phyloP scores from a whole-genome alignment of 495 filamentous ascomycete species.

The Aspergillus asperescens region DNA sequence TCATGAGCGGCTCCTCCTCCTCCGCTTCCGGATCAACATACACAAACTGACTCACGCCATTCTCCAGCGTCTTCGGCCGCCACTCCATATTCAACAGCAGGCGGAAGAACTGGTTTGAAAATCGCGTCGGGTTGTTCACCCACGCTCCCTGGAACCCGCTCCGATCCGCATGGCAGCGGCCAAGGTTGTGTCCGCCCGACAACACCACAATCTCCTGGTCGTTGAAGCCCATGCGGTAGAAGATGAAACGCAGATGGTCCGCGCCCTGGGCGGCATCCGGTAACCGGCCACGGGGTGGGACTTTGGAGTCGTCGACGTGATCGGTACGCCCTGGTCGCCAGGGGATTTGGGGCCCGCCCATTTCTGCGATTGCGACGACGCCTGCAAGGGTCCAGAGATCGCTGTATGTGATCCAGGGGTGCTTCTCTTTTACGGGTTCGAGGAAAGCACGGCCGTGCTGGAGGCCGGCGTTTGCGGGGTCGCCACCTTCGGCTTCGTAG shows the following conservation, averaged over 20 bases:
- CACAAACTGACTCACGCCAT: slow-evolving; percentile 53
- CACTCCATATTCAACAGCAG: slow-evolving; percentile 51
- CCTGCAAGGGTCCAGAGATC: slow-evolving; percentile 60
- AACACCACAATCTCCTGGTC: slow-evolving; percentile 61
- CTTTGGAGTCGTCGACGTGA: slow-evolving; percentile 50
- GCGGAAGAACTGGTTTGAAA: slow-evolving; percentile 59
- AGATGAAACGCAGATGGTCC: slow-evolving; percentile 54
- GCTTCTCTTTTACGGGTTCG: slow-evolving; percentile 51
- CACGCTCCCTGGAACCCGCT: slow-evolving; percentile 57
- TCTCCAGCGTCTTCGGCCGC: slow-evolving; percentile 47
- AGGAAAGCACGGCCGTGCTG: slow-evolving; percentile 59
- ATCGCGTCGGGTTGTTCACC: slow-evolving; percentile 60
- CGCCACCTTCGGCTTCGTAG: slow-evolving; percentile 58
- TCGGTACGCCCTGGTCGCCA: slow-evolving; percentile 56
- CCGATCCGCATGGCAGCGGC: slow-evolving; percentile 56
- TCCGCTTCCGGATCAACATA: slow-evolving; percentile 49
- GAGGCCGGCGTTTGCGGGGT: slow-evolving; percentile 59
- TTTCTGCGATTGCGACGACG: slow-evolving; percentile 51
- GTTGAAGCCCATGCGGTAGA: slow-evolving; percentile 60
- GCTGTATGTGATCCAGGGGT: slow-evolving; percentile 60
- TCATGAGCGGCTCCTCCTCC: slow-evolving; percentile 50
- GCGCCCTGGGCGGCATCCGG: slow-evolving; percentile 56
- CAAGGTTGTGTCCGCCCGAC: slow-evolving; percentile 56
- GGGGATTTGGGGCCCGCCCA: slow-evolving; percentile 51
- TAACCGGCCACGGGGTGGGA: slow-evolving; percentile 52